These are phyloP conservation scores for Prototheca stagnorum DNA, from an alignment of 163 green algal species.

Conservation along the genomic window DNA sequence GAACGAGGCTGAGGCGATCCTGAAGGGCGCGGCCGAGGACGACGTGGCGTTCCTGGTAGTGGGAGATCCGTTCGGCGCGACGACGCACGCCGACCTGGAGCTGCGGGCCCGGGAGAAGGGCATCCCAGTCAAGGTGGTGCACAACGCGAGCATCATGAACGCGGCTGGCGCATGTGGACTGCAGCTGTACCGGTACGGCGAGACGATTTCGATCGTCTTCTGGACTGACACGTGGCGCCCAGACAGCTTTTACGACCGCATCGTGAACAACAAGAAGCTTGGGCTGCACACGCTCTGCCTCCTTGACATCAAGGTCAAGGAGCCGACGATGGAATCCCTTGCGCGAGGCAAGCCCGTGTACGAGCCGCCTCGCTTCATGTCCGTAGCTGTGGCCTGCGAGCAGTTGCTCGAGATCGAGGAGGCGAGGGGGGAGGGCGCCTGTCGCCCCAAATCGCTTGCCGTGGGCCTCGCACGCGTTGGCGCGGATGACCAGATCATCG, in stretches of 20 bases:
- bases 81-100: conserved; percentile 91
- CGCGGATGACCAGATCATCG: conserved; percentile 48
- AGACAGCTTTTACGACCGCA: conserved; percentile 92
- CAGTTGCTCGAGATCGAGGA: conserved; percentile 91
- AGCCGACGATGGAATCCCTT: conserved; percentile 75
- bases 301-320: conserved; percentile 91
- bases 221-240: conserved; percentile 94
- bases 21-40: conserved; percentile 15
- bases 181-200: conserved; percentile 79
- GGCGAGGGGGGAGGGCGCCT: conserved; percentile 42
- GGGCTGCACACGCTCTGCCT: conserved; percentile 92
- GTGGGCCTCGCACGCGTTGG: conserved; percentile 73
- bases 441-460: conserved; percentile 37
- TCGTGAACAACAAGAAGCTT: conserved; percentile 53
- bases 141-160: conserved; percentile 97
- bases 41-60: conserved; percentile 96
- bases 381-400: conserved; percentile 45
- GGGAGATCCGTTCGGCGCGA: conserved; percentile 91
- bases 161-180: conserved; percentile 74
- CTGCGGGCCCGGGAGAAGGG: conserved; percentile 52
- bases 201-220: conserved; percentile 87
- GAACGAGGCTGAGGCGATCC: conserved; percentile 29
- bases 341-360: conserved; percentile 59
- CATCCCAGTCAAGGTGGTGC: conserved; percentile 68
- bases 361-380: conserved; percentile 84